A percentile compares a stretch with the other conserved stretches of the same genome.
Evolutionary conservation across 2,329 filamentous ascomycete species (phyloP).

Genomic region (Penicillium sp.): DNA sequence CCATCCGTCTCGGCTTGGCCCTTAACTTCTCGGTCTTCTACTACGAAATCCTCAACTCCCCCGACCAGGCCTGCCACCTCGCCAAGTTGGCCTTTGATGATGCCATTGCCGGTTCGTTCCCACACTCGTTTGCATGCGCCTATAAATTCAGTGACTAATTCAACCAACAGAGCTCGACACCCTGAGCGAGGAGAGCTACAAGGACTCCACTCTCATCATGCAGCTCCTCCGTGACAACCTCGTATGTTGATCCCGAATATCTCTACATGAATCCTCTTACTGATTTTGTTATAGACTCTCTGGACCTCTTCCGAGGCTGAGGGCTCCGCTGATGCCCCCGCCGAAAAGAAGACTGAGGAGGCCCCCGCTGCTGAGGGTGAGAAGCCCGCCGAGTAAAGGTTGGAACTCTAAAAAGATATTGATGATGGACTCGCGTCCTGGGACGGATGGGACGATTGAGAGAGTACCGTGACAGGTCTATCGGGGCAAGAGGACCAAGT

Average conservation of each 20-base stretch:
- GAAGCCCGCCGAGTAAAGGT: constrained; percentile 47
- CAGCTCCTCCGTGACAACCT: constrained; percentile 96
- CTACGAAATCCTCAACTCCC: constrained; percentile 99
- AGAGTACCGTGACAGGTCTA: constrained; percentile 15
- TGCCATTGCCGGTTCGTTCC: constrained; percentile 75
- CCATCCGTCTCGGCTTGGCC: constrained; percentile 87
- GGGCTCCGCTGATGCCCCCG: constrained; percentile 60
- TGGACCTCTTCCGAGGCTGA: constrained; percentile 99
- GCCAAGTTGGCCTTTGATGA: constrained; percentile 96
- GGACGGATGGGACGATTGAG: constrained; percentile 21
- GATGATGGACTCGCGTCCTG: constrained; percentile 35
- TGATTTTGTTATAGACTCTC: constrained; percentile 69
- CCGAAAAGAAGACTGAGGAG: constrained; percentile 44
- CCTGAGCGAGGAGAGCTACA: constrained; percentile 97
- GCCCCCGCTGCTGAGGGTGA: constrained; percentile 41
- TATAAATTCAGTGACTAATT: constrained; percentile 25
- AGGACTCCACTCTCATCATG: constrained; percentile 98
- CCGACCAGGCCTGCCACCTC: constrained; percentile 96
- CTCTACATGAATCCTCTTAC: neutral
- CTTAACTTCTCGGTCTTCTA: constrained; percentile 99
- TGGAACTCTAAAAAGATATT: constrained; percentile 30
- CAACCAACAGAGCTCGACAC: constrained; percentile 79
- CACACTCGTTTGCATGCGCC: neutral
- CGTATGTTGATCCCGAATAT: constrained; percentile 52
- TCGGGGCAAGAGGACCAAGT: constrained; percentile 8